Conservation (phyloP, 2,329 filamentous ascomycete species). For the Trichoderma aggressivum region DNA sequence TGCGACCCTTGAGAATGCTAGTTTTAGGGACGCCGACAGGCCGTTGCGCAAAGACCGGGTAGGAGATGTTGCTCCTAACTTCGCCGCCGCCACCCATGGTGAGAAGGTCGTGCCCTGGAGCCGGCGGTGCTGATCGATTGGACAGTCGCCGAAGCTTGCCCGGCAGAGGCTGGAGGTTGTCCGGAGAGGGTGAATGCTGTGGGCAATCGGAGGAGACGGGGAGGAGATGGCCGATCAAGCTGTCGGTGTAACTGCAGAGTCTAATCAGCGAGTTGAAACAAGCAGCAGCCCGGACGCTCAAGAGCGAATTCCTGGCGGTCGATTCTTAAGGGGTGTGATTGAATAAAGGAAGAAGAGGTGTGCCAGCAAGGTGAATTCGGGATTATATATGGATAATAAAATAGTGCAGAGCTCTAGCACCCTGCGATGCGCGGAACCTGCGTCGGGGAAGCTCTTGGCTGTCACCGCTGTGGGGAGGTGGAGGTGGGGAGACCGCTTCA, state of each 20-base stretch:
- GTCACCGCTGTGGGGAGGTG: slow-evolving; percentile 10
- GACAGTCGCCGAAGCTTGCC: slow-evolving; percentile 32
- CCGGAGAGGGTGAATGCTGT: slow-evolving; percentile 25
- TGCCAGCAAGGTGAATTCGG: background rate
- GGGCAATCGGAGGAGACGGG: slow-evolving; percentile 26
- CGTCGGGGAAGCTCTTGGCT: slow-evolving; percentile 11
- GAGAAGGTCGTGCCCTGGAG: slow-evolving; percentile 32
- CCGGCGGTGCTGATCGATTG: slow-evolving; percentile 38
- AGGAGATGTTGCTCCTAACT: slow-evolving; percentile 45
- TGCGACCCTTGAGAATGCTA: slow-evolving; percentile 79
- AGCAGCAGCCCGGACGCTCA: slow-evolving; percentile 18
- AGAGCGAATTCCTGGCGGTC: background rate
- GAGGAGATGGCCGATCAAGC: slow-evolving; percentile 24
- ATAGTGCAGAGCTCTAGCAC: background rate
- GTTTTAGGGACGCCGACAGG: slow-evolving; percentile 76
- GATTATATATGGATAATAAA: slow-evolving; percentile 11
- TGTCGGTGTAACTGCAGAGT: slow-evolving; percentile 24
- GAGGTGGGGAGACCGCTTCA: slow-evolving; percentile 5
- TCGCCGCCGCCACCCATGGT: slow-evolving; percentile 52
- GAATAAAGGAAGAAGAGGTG: background rate
- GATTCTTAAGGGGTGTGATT: background rate
- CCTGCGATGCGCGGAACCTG: background rate
- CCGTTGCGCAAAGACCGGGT: slow-evolving; percentile 48
- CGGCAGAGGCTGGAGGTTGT: slow-evolving; percentile 21
- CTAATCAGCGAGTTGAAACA: slow-evolving; percentile 22